phyloP scores from a whole-genome alignment of 208 protist species.

The Kentomonas sorsogonicus region DNA sequence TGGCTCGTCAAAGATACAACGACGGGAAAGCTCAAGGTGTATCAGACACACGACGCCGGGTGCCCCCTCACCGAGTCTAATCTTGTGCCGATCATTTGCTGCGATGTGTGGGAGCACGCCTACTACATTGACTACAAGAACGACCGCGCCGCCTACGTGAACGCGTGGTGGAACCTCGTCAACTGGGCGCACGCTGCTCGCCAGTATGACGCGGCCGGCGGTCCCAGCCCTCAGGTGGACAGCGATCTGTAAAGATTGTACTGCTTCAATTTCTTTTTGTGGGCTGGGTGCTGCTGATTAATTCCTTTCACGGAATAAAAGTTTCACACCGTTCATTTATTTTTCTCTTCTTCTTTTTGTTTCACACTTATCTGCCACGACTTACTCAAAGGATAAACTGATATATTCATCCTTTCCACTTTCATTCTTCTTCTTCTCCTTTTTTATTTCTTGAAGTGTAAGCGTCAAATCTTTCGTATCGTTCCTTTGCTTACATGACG shows the following conservation, averaged over 20 bases:
- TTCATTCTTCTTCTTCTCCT: slow-evolving; percentile 9
- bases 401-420: background rate
- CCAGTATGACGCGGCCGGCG: background rate
- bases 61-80: slow-evolving; percentile 64
- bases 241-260: slow-evolving; percentile 9
- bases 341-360: slow-evolving; percentile 1
- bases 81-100: slow-evolving; percentile 79
- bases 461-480: too few species aligned
- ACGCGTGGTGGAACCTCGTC: slow-evolving; percentile 90
- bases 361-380: slow-evolving; percentile 6
- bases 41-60: slow-evolving; percentile 76
- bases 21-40: slow-evolving; percentile 78
- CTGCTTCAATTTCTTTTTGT: background rate
- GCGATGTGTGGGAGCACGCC: slow-evolving; percentile 94
- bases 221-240: slow-evolving; percentile 14
- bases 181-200: slow-evolving; percentile 88
- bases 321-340: background rate
- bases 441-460: background rate
- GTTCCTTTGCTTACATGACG: background rate
- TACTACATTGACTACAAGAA: slow-evolving; percentile 96
- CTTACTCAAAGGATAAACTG: slow-evolving; percentile 9
- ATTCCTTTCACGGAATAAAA: background rate
- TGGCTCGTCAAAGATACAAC: slow-evolving; percentile 90
- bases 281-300: background rate
- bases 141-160: slow-evolving; percentile 85